Evolutionary conservation across 768 basidiomycete species (phyloP).

Genomic region (Suillus placidus): DNA sequence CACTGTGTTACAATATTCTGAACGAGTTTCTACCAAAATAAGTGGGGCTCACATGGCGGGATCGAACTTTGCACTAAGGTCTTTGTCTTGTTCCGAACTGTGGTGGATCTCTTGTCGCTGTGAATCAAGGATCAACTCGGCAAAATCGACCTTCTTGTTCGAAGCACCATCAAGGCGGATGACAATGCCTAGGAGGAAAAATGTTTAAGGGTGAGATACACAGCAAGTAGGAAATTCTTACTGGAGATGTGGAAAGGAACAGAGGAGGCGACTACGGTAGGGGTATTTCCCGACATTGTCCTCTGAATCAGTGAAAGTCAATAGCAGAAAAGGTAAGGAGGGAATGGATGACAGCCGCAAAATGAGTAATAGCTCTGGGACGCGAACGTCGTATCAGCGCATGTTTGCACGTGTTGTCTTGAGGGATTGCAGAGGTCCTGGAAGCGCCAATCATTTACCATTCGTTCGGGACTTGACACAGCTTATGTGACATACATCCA

Average conservation of each 20-base stretch:
- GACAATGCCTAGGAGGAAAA: not conserved
- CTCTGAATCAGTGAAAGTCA: not conserved
- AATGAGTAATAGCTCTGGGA: not conserved
- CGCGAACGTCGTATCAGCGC: not conserved
- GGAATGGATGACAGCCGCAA: not conserved
- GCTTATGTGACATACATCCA: not conserved
- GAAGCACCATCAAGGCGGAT: constrained; percentile 6
- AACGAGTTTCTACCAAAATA: not conserved
- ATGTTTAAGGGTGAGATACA: not conserved
- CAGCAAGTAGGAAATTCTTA: not conserved
- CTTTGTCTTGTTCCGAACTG: constrained; percentile 1
- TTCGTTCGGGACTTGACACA: not conserved
- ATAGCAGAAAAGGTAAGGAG: not conserved
- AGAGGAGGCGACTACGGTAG: not conserved
- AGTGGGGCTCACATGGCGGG: constrained; percentile 2
- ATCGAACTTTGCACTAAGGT: not conserved
- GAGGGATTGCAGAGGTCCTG: not conserved
- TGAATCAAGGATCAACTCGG: constrained; percentile 3
- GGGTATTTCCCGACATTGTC: not conserved
- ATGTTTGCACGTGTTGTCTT: not conserved
- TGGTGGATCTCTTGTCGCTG: not conserved
- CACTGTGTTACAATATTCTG: not conserved
- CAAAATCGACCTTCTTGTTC: constrained; percentile 7
- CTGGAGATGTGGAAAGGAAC: not conserved
- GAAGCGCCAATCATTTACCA: not conserved